Evolutionary conservation across 768 basidiomycete species (phyloP).

Genomic region (Kondoa subrosea): DNA sequence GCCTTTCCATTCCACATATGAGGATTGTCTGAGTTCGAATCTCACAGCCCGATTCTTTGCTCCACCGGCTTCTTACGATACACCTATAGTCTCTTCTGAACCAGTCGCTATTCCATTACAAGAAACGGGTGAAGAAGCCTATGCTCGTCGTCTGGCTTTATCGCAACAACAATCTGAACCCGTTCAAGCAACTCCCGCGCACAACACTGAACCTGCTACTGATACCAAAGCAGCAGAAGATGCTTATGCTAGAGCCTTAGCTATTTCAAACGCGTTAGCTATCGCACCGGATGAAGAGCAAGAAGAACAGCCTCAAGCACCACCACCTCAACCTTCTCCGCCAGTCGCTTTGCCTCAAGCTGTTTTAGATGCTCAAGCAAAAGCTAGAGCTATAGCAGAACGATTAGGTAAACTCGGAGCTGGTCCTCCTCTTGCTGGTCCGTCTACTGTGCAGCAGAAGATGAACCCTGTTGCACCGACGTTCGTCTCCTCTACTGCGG

Average conservation of each 20-base stretch:
- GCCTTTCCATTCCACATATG: too few relatives aligned
- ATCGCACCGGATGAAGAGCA: neutral
- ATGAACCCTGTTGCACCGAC: neutral
- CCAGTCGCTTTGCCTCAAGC: neutral
- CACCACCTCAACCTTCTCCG: neutral
- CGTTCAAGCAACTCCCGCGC: neutral
- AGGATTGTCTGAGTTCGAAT: neutral
- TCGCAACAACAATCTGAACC: slow-evolving; percentile 5
- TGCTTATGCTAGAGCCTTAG: neutral
- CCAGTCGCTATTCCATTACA: neutral
- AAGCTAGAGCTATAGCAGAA: slow-evolving; percentile 19
- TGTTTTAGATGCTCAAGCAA: slow-evolving; percentile 17
- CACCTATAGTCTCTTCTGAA: slow-evolving; percentile 1
- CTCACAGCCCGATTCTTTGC: slow-evolving; percentile 21
- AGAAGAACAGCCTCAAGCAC: neutral
- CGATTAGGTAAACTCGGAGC: slow-evolving; percentile 9
- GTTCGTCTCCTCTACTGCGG: neutral
- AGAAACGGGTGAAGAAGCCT: slow-evolving; percentile 11
- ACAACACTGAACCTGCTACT: neutral
- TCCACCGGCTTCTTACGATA: slow-evolving; percentile 18
- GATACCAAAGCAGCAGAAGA: slow-evolving; percentile 5
- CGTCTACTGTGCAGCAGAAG: too few relatives aligned
- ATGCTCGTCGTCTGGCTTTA: slow-evolving; percentile 15
- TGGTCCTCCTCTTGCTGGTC: too few relatives aligned
- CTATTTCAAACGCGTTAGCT: neutral